A percentile compares a stretch with the other conserved stretches of the same genome.
phyloP scores from a whole-genome alignment of 1,139 yeast genomes.

The Candida sp. region DNA sequence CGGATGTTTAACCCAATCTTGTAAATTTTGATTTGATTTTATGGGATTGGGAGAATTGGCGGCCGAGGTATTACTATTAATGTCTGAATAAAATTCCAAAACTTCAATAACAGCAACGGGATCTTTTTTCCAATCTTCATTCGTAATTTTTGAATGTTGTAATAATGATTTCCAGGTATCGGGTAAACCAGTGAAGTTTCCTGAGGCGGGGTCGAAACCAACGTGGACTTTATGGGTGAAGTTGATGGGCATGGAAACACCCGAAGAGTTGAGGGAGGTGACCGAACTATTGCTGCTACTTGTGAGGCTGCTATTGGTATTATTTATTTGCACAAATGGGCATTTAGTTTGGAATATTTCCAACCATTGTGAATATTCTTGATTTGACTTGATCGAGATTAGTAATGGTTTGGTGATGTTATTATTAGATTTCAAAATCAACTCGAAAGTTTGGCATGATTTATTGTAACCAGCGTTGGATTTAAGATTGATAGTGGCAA shows the following conservation, averaged over 20 bases:
- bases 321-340: conserved; percentile 49
- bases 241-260: conserved; percentile 76
- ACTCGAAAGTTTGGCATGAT: conserved; percentile 71
- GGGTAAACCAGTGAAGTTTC: conserved; percentile 75
- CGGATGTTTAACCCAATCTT: conserved; percentile 44
- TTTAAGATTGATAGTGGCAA: conserved; percentile 36
- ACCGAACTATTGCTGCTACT: conserved; percentile 6
- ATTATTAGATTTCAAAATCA: conserved; percentile 56
- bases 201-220: conserved; percentile 67
- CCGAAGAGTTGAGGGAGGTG: conserved; percentile 12
- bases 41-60: conserved; percentile 16
- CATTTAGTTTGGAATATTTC: conserved; percentile 87
- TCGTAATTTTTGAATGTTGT: conserved; percentile 75
- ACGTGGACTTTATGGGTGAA: conserved; percentile 68
- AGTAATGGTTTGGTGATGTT: conserved; percentile 51
- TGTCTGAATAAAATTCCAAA: conserved; percentile 72
- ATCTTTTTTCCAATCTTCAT: conserved; percentile 80
- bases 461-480: conserved; percentile 51
- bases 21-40: conserved; percentile 14
- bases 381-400: conserved; percentile 73
- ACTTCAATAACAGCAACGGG: conserved; percentile 91
- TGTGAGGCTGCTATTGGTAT: background rate
- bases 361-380: conserved; percentile 86
- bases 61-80: conserved; percentile 28
- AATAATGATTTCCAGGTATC: conserved; percentile 75